Conservation (phyloP, 306 rosid genomes). For the Macrotyloma uniflorum region DNA sequence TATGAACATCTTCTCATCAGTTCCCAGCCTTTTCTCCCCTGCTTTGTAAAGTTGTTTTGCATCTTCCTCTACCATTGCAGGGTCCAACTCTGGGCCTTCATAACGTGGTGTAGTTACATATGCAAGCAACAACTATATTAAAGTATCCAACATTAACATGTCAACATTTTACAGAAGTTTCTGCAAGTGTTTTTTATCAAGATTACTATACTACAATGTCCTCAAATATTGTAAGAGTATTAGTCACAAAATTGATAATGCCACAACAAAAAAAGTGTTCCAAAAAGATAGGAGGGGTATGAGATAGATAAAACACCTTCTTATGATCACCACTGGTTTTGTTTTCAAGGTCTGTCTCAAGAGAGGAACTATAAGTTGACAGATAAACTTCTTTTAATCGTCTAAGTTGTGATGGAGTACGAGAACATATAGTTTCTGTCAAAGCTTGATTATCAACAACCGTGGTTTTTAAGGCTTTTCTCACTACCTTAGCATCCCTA, state of each 20-base stretch:
- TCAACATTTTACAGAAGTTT: not conserved
- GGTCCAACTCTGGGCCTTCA: slow-evolving; percentile 74
- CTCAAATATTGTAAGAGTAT: too few relatives aligned
- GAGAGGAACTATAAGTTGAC: slow-evolving; percentile 41
- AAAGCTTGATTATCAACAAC: slow-evolving; percentile 55
- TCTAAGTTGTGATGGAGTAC: slow-evolving; percentile 70
- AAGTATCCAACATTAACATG: not conserved
- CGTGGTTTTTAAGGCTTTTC: slow-evolving; percentile 42
- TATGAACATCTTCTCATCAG: slow-evolving; percentile 56
- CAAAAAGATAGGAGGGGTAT: not conserved
- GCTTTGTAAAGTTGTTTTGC: slow-evolving; percentile 42
- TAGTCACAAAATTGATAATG: too few relatives aligned
- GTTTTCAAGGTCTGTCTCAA: slow-evolving; percentile 58
- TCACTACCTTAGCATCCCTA: slow-evolving; percentile 56
- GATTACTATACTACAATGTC: too few relatives aligned
- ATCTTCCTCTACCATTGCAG: slow-evolving; percentile 38
- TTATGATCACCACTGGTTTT: slow-evolving; percentile 56
- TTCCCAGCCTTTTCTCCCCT: slow-evolving; percentile 53
- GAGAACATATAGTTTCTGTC: slow-evolving; percentile 75
- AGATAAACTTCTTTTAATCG: slow-evolving; percentile 63
- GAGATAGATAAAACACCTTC: slow-evolving; percentile 45
- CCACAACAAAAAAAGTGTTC: not conserved
- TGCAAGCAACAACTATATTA: slow-evolving; percentile 64
- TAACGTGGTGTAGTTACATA: slow-evolving; percentile 59
- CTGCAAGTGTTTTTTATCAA: not conserved